Evolutionary conservation across 2,329 filamentous ascomycete genomes (phyloP).

Genomic region (Tolypocladium pustulatum): DNA sequence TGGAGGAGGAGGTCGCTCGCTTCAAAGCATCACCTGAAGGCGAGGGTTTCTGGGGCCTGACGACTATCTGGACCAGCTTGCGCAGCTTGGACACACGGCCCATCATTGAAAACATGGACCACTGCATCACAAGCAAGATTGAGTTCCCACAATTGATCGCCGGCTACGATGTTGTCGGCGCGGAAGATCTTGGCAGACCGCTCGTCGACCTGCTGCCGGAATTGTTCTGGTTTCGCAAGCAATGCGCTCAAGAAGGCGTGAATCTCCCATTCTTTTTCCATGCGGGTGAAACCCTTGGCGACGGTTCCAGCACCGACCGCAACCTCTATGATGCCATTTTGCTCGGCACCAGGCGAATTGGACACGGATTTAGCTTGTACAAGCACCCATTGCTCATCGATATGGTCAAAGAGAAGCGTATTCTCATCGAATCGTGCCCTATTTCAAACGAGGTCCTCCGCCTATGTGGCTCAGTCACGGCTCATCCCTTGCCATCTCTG

Average conservation of each 20-base stretch:
- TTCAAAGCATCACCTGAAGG: slow-evolving; percentile 67
- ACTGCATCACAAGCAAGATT: slow-evolving; percentile 74
- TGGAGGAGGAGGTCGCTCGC: slow-evolving; percentile 66
- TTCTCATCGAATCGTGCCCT: slow-evolving; percentile 82
- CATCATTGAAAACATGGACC: slow-evolving; percentile 73
- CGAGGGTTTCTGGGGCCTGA: slow-evolving; percentile 69
- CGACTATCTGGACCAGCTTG: slow-evolving; percentile 76
- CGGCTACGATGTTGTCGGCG: slow-evolving; percentile 83
- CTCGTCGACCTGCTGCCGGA: slow-evolving; percentile 71
- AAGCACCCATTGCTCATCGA: slow-evolving; percentile 86
- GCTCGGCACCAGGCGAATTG: slow-evolving; percentile 78
- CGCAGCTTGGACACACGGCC: slow-evolving; percentile 51
- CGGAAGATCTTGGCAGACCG: slow-evolving; percentile 70
- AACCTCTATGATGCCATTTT: slow-evolving; percentile 88
- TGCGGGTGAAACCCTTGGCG: slow-evolving; percentile 75
- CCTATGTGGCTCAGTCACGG: slow-evolving; percentile 64
- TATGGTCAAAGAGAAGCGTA: slow-evolving; percentile 78
- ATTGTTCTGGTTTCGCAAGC: slow-evolving; percentile 87
- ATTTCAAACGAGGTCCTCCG: slow-evolving; percentile 84
- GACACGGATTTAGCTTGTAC: slow-evolving; percentile 79
- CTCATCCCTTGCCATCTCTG: slow-evolving; percentile 73
- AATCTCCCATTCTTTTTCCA: slow-evolving; percentile 94
- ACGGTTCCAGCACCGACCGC: slow-evolving; percentile 59
- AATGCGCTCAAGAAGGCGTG: slow-evolving; percentile 66
- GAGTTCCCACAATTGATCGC: slow-evolving; percentile 69